Conservation (phyloP, 1,139 yeast species). For the Sugiyamaella grinbergsii region DNA sequence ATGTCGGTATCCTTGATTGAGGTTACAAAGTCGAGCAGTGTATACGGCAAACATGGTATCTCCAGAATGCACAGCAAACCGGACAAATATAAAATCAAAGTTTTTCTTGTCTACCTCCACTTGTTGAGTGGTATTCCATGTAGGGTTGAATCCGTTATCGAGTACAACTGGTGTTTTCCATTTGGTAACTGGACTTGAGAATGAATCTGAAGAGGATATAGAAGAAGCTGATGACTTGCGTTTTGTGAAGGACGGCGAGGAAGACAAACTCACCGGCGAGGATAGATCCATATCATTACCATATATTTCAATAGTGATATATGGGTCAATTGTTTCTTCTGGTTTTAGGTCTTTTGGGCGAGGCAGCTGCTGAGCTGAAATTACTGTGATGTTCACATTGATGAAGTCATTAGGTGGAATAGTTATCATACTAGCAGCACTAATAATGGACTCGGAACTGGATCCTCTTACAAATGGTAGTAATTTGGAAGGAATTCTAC, state of each 20-base stretch:
- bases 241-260: constrained; percentile 20
- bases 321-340: constrained; percentile 56
- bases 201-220: constrained; percentile 15
- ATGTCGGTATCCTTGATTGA: constrained; percentile 79
- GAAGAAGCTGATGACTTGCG: constrained; percentile 13
- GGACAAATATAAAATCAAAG: constrained; percentile 53
- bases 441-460: neutral
- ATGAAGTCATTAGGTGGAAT: constrained; percentile 27
- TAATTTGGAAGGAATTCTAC: constrained; percentile 5
- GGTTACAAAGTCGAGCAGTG: constrained; percentile 51
- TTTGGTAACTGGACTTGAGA: constrained; percentile 25
- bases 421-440: neutral
- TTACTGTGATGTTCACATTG: constrained; percentile 49
- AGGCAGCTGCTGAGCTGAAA: constrained; percentile 87
- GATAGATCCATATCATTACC: constrained; percentile 41
- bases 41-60: constrained; percentile 60
- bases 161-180: constrained; percentile 47
- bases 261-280: constrained; percentile 11
- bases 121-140: constrained; percentile 63
- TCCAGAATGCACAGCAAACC: constrained; percentile 52
- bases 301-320: constrained; percentile 57
- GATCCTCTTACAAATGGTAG: constrained; percentile 8
- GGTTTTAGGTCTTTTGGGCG: constrained; percentile 54
- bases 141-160: constrained; percentile 83
- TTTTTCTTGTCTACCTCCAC: constrained; percentile 49